Conservation (phyloP, 441 rosid species). For the Adansonia grandidieri region DNA sequence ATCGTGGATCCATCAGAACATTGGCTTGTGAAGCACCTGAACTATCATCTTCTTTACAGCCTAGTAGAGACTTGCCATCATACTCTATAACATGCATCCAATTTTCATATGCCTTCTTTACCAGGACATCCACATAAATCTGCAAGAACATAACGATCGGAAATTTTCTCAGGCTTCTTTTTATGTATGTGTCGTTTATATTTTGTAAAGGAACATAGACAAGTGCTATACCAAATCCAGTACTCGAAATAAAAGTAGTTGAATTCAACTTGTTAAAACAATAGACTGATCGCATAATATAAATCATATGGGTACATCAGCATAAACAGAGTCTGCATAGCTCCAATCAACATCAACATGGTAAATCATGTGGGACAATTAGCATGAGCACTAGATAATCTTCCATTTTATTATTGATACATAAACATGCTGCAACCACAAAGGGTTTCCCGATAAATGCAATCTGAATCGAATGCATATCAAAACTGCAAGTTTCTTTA, state of each 20-base stretch:
- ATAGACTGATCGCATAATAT: neutral
- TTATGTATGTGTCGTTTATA: neutral
- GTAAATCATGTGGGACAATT: too few relatives aligned
- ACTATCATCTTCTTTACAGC: constrained; percentile 53
- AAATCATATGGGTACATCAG: too few relatives aligned
- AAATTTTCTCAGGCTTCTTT: constrained; percentile 16
- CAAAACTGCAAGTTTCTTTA: constrained; percentile 28
- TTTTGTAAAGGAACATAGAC: neutral
- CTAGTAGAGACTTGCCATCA: constrained; percentile 79
- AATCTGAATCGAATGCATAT: constrained; percentile 1
- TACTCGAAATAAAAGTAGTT: neutral
- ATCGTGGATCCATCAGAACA: constrained; percentile 36
- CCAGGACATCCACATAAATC: constrained; percentile 78
- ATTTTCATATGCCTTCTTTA: constrained; percentile 88
- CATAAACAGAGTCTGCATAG: too few relatives aligned
- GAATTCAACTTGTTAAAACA: neutral
- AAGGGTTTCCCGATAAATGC: neutral
- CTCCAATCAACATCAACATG: too few relatives aligned
- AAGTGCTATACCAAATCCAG: neutral
- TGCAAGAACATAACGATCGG: constrained; percentile 36
- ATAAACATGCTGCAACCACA: neutral
- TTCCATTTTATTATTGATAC: too few relatives aligned
- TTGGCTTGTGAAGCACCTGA: constrained; percentile 42
- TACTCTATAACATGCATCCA: constrained; percentile 96
- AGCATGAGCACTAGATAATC: too few relatives aligned